A percentile compares a stretch with the other conserved stretches of the same genome.
phyloP scores from a whole-genome alignment of 805 yeast species.

The Myxozyma sirexii region DNA sequence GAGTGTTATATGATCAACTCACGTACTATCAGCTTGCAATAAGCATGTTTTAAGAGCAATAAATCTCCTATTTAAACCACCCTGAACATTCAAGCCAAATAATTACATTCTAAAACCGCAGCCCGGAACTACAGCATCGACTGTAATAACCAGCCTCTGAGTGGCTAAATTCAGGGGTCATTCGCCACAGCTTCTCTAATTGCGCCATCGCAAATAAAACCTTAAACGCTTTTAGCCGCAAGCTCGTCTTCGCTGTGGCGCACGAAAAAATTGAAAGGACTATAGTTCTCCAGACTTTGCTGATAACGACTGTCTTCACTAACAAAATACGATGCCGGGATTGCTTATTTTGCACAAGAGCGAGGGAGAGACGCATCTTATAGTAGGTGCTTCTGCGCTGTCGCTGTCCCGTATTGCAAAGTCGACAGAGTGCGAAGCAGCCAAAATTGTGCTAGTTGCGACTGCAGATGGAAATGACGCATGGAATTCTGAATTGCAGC shows the following conservation, averaged over 20 bases:
- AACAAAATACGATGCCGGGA: slow-evolving; percentile 16
- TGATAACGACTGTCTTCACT: background rate
- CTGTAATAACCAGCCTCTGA: background rate
- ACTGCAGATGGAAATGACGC: slow-evolving; percentile 4
- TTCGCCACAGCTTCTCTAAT: slow-evolving; percentile 9
- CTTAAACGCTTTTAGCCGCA: background rate
- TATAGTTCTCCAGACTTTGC: background rate
- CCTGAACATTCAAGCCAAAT: too few relatives aligned
- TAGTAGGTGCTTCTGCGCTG: slow-evolving; percentile 32
- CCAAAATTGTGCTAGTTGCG: slow-evolving; percentile 19
- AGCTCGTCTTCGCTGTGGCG: slow-evolving; percentile 5
- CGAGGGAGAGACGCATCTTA: slow-evolving; percentile 27
- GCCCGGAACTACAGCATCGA: too few relatives aligned
- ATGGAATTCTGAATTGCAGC: slow-evolving; percentile 12
- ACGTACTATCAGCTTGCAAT: too few relatives aligned
- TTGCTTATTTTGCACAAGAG: slow-evolving; percentile 29
- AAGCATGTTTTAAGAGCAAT: too few relatives aligned
- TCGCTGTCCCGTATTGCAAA: slow-evolving; percentile 26
- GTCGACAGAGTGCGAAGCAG: slow-evolving; percentile 30
- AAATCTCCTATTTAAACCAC: too few relatives aligned
- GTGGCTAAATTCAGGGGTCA: slow-evolving; percentile 4
- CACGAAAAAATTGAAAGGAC: background rate
- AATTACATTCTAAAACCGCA: too few relatives aligned
- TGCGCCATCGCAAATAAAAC: slow-evolving; percentile 5
- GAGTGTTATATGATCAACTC: too few relatives aligned